Evolutionary conservation across 331 rosid species (phyloP).

Genomic region (Acacia pycnantha): DNA sequence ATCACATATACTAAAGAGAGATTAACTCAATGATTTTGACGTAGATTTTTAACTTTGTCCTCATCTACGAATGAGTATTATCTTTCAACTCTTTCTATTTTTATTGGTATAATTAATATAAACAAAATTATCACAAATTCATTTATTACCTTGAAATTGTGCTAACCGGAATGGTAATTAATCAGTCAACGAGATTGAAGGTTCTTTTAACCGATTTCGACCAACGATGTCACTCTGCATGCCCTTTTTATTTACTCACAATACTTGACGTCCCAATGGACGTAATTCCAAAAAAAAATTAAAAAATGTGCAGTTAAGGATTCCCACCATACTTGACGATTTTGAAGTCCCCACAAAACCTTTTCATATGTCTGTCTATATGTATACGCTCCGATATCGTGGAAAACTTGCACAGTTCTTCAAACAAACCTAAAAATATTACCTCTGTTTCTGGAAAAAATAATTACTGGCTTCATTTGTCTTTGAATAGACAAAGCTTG

Average conservation of each 20-base stretch:
- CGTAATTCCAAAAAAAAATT: background rate
- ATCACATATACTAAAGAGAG: too few relatives aligned
- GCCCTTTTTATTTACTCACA: background rate
- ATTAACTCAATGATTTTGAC: background rate
- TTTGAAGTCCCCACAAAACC: background rate
- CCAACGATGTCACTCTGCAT: too few relatives aligned
- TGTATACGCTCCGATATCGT: background rate
- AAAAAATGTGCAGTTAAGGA: background rate
- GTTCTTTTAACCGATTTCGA: too few relatives aligned
- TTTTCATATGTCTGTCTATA: background rate
- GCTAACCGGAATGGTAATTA: constrained; percentile 35
- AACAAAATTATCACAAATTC: too few relatives aligned
- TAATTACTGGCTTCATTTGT: background rate
- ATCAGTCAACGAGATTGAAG: constrained; percentile 32
- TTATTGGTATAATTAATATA: too few relatives aligned
- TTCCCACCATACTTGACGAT: background rate
- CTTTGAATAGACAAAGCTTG: background rate
- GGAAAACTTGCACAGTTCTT: background rate
- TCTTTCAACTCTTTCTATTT: too few relatives aligned
- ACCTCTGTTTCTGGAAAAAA: background rate
- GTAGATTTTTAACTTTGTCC: constrained; percentile 43
- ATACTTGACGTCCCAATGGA: background rate
- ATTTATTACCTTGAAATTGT: constrained; percentile 45
- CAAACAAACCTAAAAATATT: background rate
- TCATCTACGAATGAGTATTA: too few relatives aligned